Evolutionary conservation across 139 green algal genomes (phyloP).

Genomic region (Chlorella sp.): DNA sequence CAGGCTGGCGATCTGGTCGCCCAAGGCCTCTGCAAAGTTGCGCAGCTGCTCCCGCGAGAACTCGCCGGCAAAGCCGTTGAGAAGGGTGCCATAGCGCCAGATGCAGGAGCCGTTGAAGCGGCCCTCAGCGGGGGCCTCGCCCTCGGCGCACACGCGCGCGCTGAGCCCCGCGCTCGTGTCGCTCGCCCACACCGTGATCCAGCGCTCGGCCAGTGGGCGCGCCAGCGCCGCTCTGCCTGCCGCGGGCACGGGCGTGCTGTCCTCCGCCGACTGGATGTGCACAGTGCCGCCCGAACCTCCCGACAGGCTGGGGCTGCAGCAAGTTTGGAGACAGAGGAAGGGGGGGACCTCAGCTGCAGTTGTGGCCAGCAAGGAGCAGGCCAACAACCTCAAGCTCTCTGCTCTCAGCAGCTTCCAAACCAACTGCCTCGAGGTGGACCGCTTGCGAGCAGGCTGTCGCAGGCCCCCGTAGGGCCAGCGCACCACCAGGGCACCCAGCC

Average conservation of each 20-base stretch:
- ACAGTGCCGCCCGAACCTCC: neutral
- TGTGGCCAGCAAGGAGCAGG: too few relatives aligned
- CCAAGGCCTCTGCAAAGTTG: slow-evolving; percentile 2
- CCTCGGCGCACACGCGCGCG: slow-evolving; percentile 6
- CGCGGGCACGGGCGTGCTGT: neutral
- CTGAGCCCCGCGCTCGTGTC: neutral
- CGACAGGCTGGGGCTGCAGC: too few relatives aligned
- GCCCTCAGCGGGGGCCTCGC: neutral
- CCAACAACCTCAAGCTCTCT: too few relatives aligned
- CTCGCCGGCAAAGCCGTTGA: slow-evolving; percentile 14
- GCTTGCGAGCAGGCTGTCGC: too few relatives aligned
- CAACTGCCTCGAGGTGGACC: too few relatives aligned
- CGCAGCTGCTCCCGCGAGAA: slow-evolving; percentile 18
- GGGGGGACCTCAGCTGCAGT: too few relatives aligned
- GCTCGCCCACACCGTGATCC: slow-evolving; percentile 13
- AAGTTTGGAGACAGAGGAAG: too few relatives aligned
- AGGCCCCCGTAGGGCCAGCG: too few relatives aligned
- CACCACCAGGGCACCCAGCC: too few relatives aligned
- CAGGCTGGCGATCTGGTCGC: slow-evolving; percentile 4
- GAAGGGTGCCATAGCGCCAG: neutral
- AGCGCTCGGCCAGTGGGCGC: neutral
- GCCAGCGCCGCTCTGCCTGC: neutral
- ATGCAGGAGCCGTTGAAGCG: slow-evolving; percentile 30
- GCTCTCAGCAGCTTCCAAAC: too few relatives aligned
- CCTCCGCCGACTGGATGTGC: neutral